These are phyloP conservation scores for Blastobotrys elegans DNA, from an alignment of 1,139 yeast species.

Conservation along the genomic window DNA sequence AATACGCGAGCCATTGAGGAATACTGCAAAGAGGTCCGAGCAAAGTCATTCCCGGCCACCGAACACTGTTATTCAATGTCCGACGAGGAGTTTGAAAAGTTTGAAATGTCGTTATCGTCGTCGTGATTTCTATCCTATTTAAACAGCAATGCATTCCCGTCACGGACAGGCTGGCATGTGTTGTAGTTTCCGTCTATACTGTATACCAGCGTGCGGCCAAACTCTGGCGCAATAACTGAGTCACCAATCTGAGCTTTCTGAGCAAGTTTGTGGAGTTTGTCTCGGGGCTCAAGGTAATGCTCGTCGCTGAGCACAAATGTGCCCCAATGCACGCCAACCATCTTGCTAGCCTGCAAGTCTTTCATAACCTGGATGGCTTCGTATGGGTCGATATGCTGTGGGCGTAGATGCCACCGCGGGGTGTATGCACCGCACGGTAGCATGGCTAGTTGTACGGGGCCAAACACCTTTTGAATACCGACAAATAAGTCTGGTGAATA, in stretches of 20 bases:
- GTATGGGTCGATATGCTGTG: conserved; percentile 79
- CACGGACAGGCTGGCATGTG: conserved; percentile 24
- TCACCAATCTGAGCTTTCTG: conserved; percentile 27
- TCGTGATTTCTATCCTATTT: conserved; percentile 14
- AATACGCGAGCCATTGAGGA: conserved; percentile 50
- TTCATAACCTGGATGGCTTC: conserved; percentile 68
- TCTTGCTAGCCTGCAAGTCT: conserved; percentile 54
- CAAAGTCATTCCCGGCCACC: conserved; percentile 53
- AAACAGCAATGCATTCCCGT: conserved; percentile 31
- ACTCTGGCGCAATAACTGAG: conserved; percentile 46
- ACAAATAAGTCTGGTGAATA: conserved; percentile 67
- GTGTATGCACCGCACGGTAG: conserved; percentile 93
- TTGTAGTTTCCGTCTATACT: conserved; percentile 19
- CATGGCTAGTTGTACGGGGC: conserved; percentile 63
- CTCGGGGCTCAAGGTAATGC: conserved; percentile 77
- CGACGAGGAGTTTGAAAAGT: conserved; percentile 54
- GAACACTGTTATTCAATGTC: conserved; percentile 71
- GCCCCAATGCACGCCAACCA: conserved; percentile 95
- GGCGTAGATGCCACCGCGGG: conserved; percentile 91
- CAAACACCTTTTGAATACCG: conserved; percentile 58
- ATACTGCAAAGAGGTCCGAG: conserved; percentile 57
- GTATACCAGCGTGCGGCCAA: conserved; percentile 48
- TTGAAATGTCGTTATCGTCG: conserved; percentile 24
- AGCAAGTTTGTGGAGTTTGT: conserved; percentile 36
- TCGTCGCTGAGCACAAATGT: conserved; percentile 87